A percentile compares a stretch with the other conserved stretches of the same genome.
phyloP scores from a whole-genome alignment of 2,329 filamentous ascomycete species.

The Fusarium devonianum region DNA sequence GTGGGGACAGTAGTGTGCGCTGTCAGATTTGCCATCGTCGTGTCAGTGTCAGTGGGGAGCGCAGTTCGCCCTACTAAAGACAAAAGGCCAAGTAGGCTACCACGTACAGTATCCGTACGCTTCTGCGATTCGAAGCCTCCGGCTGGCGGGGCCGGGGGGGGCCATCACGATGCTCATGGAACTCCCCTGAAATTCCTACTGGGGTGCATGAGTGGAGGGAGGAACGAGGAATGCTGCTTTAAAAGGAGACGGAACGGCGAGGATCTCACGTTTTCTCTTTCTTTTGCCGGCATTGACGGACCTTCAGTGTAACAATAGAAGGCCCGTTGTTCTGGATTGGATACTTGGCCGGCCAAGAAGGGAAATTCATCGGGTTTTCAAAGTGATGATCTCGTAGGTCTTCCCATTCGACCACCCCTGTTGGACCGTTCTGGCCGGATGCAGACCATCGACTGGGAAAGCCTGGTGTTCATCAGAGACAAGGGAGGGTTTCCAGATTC shows the following conservation, averaged over 20 bases:
- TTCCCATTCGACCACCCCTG: conserved; percentile 2
- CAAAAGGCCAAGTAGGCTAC: neutral
- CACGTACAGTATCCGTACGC: too few species aligned
- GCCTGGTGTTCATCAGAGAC: neutral
- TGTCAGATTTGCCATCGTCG: conserved; percentile 17
- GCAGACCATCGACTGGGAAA: neutral
- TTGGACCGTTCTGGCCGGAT: conserved; percentile 9
- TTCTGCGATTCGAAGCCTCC: too few species aligned
- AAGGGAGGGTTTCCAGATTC: conserved; percentile 1
- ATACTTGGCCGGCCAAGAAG: conserved; percentile 4
- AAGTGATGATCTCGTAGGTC: conserved; percentile 8
- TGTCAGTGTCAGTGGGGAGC: conserved; percentile 1
- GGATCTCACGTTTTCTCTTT: neutral
- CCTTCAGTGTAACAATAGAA: neutral
- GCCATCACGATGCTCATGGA: too few species aligned
- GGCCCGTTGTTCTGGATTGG: conserved; percentile 16
- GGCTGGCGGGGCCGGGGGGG: neutral
- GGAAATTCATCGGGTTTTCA: conserved; percentile 19
- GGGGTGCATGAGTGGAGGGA: too few species aligned
- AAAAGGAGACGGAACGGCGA: neutral
- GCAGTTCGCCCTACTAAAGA: conserved; percentile 5
- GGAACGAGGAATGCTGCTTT: neutral
- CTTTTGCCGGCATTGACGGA: conserved; percentile 10
- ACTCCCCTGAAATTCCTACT: too few species aligned
- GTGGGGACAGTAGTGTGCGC: conserved; percentile 21